Conservation (phyloP, 2,329 filamentous ascomycete species). For the Aspergillus tamarii region DNA sequence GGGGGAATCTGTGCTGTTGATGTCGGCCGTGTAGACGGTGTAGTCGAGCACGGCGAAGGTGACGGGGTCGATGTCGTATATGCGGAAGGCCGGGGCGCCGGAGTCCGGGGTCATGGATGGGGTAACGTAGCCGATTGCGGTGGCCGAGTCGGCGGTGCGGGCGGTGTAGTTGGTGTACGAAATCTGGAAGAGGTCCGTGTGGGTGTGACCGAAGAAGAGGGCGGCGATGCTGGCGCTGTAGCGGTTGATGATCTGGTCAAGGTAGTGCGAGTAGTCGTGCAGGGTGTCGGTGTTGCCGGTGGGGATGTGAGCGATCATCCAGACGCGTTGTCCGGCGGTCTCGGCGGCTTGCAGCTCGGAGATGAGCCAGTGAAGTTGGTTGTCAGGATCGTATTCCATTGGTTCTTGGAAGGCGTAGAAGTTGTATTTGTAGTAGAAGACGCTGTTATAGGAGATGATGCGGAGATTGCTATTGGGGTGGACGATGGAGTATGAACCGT, state of each 20-base stretch:
- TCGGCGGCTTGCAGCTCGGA: conserved; percentile 59
- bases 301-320: conserved; percentile 62
- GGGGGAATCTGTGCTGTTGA: conserved; percentile 36
- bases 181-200: conserved; percentile 60
- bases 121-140: conserved; percentile 57
- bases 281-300: conserved; percentile 56
- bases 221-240: conserved; percentile 59
- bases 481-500: conserved; percentile 38
- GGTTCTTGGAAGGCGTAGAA: conserved; percentile 58
- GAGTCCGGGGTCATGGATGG: conserved; percentile 60
- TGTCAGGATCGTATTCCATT: conserved; percentile 56
- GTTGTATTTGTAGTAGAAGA: conserved; percentile 63
- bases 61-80: conserved; percentile 61
- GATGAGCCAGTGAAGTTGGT: conserved; percentile 59
- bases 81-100: conserved; percentile 60
- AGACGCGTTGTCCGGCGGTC: conserved; percentile 56
- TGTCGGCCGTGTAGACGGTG: conserved; percentile 59
- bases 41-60: conserved; percentile 60
- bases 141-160: conserved; percentile 49
- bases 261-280: conserved; percentile 56
- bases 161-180: conserved; percentile 55
- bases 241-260: conserved; percentile 58
- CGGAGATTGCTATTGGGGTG: conserved; percentile 50
- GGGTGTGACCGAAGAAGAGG: conserved; percentile 62
- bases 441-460: conserved; percentile 63